A percentile compares a stretch with the other conserved stretches of the same genome.
Conservation (phyloP, 1,139 yeast species). For the Candida sojae region DNA sequence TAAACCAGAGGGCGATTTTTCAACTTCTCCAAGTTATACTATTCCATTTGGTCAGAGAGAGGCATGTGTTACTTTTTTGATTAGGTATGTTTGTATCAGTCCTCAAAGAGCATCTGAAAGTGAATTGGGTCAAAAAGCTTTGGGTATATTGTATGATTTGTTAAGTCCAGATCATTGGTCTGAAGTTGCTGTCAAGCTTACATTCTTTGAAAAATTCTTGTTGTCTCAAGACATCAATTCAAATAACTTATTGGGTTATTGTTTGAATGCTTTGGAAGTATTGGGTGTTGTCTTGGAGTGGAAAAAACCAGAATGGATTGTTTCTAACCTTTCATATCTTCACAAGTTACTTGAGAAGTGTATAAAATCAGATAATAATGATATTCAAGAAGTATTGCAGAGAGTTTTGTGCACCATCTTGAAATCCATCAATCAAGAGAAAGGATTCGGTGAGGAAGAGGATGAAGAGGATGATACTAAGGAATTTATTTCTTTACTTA, state of each 20-base stretch:
- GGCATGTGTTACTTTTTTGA: slow-evolving; percentile 87
- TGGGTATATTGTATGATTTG: slow-evolving; percentile 72
- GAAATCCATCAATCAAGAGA: slow-evolving; percentile 55
- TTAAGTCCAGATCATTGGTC: slow-evolving; percentile 79
- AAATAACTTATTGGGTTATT: slow-evolving; percentile 63
- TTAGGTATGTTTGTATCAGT: slow-evolving; percentile 84
- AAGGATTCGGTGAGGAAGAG: slow-evolving; percentile 44
- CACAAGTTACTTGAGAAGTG: slow-evolving; percentile 81
- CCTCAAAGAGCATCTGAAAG: slow-evolving; percentile 85
- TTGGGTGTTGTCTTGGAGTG: slow-evolving; percentile 82
- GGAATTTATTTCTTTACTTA: slow-evolving; percentile 61
- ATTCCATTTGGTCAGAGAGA: slow-evolving; percentile 84
- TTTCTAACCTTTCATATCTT: slow-evolving; percentile 64
- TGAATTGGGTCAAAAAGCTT: slow-evolving; percentile 78
- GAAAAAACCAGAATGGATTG: slow-evolving; percentile 75
- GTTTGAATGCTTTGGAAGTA: slow-evolving; percentile 89
- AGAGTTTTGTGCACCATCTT: slow-evolving; percentile 69
- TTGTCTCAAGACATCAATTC: slow-evolving; percentile 76
- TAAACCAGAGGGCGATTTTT: slow-evolving; percentile 27
- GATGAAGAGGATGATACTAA: slow-evolving; percentile 60
- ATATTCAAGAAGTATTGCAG: slow-evolving; percentile 79
- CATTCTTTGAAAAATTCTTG: slow-evolving; percentile 84
- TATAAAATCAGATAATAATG: slow-evolving; percentile 79
- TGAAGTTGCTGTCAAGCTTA: slow-evolving; percentile 79
- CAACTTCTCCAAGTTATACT: slow-evolving; percentile 47